A percentile compares a stretch with the other conserved stretches of the same genome.
Evolutionary conservation across 176 grass and related monocot genomes (phyloP).

Genomic region (Areca catechu): DNA sequence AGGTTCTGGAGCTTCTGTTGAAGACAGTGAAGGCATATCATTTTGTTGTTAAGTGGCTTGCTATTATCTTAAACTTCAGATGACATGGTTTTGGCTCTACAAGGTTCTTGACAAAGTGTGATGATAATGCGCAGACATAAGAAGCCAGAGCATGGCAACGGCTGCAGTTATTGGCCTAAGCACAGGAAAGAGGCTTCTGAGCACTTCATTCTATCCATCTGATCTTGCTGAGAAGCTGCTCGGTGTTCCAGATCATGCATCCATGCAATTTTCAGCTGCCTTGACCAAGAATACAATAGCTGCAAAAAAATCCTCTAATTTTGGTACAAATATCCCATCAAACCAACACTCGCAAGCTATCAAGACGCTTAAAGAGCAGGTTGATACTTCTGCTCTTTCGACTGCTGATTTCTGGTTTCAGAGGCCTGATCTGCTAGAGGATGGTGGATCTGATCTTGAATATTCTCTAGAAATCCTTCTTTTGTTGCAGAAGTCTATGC

Average conservation of each 20-base stretch:
- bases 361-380: constrained; percentile 59
- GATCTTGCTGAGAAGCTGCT: constrained; percentile 41
- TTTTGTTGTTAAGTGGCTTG: no score
- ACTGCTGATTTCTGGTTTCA: background rate
- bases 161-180: constrained; percentile 81
- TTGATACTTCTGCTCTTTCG: constrained; percentile 19
- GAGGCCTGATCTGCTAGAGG: background rate
- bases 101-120: background rate
- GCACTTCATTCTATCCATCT: constrained; percentile 38
- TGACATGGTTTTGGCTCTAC: background rate
- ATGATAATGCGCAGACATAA: constrained; percentile 15
- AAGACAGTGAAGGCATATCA: no score
- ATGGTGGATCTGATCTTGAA: constrained; percentile 27
- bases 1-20: no score
- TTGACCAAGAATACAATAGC: constrained; percentile 19
- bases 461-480: constrained; percentile 62
- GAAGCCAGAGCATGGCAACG: constrained; percentile 42
- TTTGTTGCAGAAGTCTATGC: constrained; percentile 76
- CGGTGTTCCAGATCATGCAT: constrained; percentile 21
- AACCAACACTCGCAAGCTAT: constrained; percentile 51
- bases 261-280: constrained; percentile 36
- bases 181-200: constrained; percentile 70
- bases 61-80: no score
- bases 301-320: constrained; percentile 37
- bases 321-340: constrained; percentile 18